phyloP scores from a whole-genome alignment of 2,329 filamentous ascomycete species.

The Thielaviopsis populi region DNA sequence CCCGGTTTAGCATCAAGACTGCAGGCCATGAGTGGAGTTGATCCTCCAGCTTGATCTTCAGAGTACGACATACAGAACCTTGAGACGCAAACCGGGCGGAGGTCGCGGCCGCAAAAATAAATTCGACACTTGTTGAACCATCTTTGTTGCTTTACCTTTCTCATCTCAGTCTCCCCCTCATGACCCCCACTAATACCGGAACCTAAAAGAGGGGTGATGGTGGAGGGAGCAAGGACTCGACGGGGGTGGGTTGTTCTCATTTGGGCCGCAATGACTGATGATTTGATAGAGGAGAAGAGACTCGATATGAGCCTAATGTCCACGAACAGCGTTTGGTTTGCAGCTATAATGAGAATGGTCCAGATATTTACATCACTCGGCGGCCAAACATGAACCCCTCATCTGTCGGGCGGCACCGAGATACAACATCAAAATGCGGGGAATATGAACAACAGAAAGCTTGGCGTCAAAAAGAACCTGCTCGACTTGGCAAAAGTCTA shows the following conservation, averaged over 20 bases:
- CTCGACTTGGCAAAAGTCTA: background rate
- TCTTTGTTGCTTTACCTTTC: background rate
- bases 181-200: background rate
- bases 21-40: background rate
- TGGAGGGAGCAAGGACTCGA: background rate
- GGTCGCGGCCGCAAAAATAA: background rate
- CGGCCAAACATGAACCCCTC: background rate
- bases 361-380: background rate
- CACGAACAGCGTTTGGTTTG: background rate
- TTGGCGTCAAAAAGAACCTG: background rate
- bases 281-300: background rate
- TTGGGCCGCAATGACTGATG: slow-evolving; percentile 2
- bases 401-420: background rate
- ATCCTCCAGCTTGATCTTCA: background rate
- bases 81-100: background rate
- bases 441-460: background rate
- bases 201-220: slow-evolving; percentile 2
- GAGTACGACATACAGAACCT: background rate
- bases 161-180: background rate
- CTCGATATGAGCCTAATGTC: background rate
- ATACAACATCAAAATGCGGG: background rate
- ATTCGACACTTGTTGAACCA: background rate
- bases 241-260: background rate
- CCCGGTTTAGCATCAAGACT: background rate
- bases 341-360: background rate